Percentiles rank a stretch among this genome's conserved stretches.
Conservation (phyloP, 75 land plant genomes). For the Sequoiadendron giganteum region DNA sequence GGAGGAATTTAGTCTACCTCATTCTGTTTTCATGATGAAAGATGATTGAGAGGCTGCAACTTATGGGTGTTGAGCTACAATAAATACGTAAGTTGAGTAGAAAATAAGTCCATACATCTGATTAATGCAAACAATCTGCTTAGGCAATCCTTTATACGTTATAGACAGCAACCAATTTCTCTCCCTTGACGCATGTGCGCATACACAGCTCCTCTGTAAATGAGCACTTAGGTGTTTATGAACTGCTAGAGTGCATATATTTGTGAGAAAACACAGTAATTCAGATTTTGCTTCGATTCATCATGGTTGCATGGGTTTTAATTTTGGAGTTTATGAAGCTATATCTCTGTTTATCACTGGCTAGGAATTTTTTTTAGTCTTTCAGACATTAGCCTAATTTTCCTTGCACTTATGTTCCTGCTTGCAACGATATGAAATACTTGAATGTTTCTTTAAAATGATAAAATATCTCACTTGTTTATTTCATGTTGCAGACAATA, state of each 20-base stretch:
- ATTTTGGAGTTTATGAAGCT: background rate
- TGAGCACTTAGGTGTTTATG: background rate
- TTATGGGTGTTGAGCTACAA: background rate
- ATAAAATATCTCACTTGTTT: background rate
- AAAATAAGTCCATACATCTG: background rate
- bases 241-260: background rate
- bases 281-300: background rate
- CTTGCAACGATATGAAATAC: background rate
- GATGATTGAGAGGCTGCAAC: constrained; percentile 6
- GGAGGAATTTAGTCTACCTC: constrained; percentile 68
- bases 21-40: constrained; percentile 10
- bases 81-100: background rate
- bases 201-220: background rate
- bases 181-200: background rate
- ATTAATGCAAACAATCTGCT: background rate
- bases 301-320: background rate
- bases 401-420: background rate
- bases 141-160: background rate
- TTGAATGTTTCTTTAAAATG: background rate
- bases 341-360: background rate
- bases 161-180: background rate
- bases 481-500: background rate
- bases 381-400: background rate
- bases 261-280: background rate
- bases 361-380: background rate